Conservation (phyloP, 352 stramenopile species). For the Salisapilia sapeloensis region DNA sequence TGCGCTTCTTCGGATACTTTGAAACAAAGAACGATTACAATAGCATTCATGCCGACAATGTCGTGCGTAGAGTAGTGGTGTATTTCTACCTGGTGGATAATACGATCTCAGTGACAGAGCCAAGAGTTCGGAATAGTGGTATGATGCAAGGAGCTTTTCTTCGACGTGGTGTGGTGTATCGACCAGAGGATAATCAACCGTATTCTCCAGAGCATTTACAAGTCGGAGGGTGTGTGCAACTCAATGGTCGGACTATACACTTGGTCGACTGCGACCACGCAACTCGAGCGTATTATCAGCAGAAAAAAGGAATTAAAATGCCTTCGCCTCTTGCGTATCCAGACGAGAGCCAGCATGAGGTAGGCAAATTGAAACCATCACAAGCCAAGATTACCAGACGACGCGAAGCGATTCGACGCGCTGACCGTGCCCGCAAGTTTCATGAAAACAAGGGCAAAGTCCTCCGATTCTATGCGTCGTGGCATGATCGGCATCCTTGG, state of each 20-base stretch:
- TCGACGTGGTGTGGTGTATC: constrained; percentile 29
- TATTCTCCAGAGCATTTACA: constrained; percentile 61
- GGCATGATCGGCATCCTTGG: constrained; percentile 80
- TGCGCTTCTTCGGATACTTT: constrained; percentile 86
- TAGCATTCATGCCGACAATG: constrained; percentile 6
- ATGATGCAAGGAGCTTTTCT: constrained; percentile 83
- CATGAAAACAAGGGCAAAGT: constrained; percentile 71
- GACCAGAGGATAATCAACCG: constrained; percentile 8
- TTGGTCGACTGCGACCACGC: constrained; percentile 81
- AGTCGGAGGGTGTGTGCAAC: constrained; percentile 48
- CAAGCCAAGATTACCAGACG: no score
- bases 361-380: constrained; percentile 37
- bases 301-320: constrained; percentile 18
- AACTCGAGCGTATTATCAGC: constrained; percentile 69
- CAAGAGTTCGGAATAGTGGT: constrained; percentile 71
- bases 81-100: constrained; percentile 74
- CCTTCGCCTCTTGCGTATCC: constrained; percentile 43
- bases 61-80: constrained; percentile 43
- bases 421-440: constrained; percentile 47
- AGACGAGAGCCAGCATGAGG: constrained; percentile 36
- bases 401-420: constrained; percentile 35
- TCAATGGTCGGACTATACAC: constrained; percentile 69
- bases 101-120: constrained; percentile 79
- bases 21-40: constrained; percentile 33
- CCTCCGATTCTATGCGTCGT: constrained; percentile 84